Base-by-base conservation (phyloP, 768 basidiomycete genomes). In the Amyloporia xantha region DNA sequence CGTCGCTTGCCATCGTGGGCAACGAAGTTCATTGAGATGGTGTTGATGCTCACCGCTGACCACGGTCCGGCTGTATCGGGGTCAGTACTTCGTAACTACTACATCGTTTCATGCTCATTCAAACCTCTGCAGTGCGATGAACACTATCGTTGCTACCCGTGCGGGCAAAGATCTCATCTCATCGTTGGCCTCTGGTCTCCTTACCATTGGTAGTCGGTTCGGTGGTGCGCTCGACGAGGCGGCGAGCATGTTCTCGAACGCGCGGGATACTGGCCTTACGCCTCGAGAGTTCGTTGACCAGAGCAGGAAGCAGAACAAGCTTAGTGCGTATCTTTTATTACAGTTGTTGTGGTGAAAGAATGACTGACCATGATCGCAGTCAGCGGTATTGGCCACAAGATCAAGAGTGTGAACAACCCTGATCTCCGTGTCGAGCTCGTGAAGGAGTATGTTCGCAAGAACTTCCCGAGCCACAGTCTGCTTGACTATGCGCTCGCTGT, bases 21-120 rank as follows among this genome's bases (percentile, higher is more conserved):
- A 41, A 84, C 92, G 67, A 98, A 97, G 74, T 99, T 99, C 78
- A 85, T 99, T 66, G 95, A 99, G 76, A 99, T 98, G 96, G 93
- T 97, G 47, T 79, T 99, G 66, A 95, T 96, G 91, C 78, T 99
- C 58, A 99, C 95, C 11, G 95, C 95, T 54, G 95, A 99, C 69
- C 95, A 98, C 71, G 92, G 93, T 62, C 93, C 93, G 6, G 92
- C 92, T 48, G 92, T 96, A n/a, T 94, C 91, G 67, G 92, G 79
- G 66, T 68, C 54, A 19, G 66, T 58, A 7, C 30, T 33, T 26
- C 7, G 26, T 28, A 27, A 21, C 24, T 15, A n/a, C 30, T n/a
- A n/a, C n/a, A n/a, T n/a, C n/a, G 35, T 26, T 24, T 6, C 24
- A 47, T 15, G 54, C 52, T 49, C 43, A 39, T 44, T 40, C 1